These are phyloP conservation scores for Talaromyces borbonicus DNA, from an alignment of 495 filamentous ascomycete species.

Conservation along the genomic window DNA sequence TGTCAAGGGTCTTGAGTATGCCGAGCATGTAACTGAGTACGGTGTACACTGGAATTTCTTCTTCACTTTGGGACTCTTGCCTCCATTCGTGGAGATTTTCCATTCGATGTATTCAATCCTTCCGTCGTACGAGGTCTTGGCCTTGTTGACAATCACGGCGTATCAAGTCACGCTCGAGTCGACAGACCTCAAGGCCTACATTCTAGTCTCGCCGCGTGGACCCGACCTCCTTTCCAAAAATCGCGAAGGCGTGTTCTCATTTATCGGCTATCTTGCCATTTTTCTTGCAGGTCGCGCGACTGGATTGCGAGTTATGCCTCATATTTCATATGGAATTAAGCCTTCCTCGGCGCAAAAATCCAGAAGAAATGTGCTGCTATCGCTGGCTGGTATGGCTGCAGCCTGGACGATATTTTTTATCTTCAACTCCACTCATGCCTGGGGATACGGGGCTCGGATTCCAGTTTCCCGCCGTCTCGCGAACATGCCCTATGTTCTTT, in stretches of 20 bases:
- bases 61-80: conserved; percentile 85
- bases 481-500: conserved; percentile 88
- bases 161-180: conserved; percentile 72
- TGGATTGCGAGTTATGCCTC: conserved; percentile 68
- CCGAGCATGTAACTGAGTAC: conserved; percentile 95
- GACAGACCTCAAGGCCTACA: conserved; percentile 69
- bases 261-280: conserved; percentile 87
- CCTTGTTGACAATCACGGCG: conserved; percentile 48
- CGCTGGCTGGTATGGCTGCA: conserved; percentile 46
- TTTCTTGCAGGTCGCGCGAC: conserved; percentile 82
- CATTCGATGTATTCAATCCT: conserved; percentile 48
- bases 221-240: conserved; percentile 75
- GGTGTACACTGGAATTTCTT: conserved; percentile 99
- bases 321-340: conserved; percentile 26
- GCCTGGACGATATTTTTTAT: conserved; percentile 61
- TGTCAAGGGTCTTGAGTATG: conserved; percentile 91
- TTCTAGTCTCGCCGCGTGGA: conserved; percentile 70
- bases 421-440: conserved; percentile 52
- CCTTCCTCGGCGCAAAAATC: conserved; percentile 23
- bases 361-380: conserved; percentile 46
- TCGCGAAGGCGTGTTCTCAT: conserved; percentile 87
- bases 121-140: conserved; percentile 64
- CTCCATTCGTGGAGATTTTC: conserved; percentile 83
- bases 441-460: conserved; percentile 54
- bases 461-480: conserved; percentile 80